These are phyloP conservation scores for Aspergillus tubingensis DNA, from an alignment of 2,329 filamentous ascomycete genomes.

Conservation along the genomic window DNA sequence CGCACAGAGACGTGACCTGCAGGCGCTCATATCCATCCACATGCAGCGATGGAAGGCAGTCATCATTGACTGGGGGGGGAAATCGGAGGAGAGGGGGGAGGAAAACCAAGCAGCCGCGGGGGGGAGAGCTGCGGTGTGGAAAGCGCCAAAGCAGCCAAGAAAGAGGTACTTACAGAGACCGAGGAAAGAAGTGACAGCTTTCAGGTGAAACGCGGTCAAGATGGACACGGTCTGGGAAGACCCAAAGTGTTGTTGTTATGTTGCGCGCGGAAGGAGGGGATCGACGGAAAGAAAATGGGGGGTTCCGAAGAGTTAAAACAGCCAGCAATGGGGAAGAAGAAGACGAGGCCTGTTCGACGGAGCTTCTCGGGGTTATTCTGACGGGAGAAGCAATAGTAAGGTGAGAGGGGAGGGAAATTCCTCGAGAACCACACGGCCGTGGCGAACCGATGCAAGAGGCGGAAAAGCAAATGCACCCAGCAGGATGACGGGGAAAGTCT, in stretches of 20 bases:
- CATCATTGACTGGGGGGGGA: conserved; percentile 10
- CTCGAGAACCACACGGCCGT: background rate
- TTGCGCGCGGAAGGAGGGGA: background rate
- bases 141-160: background rate
- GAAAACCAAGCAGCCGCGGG: conserved; percentile 1
- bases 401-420: background rate
- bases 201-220: conserved; percentile 1
- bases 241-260: background rate
- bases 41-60: background rate
- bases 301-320: conserved; percentile 9
- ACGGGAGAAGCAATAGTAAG: background rate
- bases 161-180: conserved; percentile 10
- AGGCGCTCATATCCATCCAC: background rate
- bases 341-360: conserved; percentile 4
- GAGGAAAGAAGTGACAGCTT: conserved; percentile 4
- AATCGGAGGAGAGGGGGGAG: background rate
- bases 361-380: conserved; percentile 10
- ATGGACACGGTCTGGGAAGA: background rate
- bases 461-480: background rate
- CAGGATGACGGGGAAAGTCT: background rate
- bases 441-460: background rate
- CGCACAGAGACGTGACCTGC: background rate
- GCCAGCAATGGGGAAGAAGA: background rate
- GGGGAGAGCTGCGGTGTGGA: conserved; percentile 7
- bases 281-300: background rate